Evolutionary conservation across 2,329 filamentous ascomycete species (phyloP), one percentile per base, ranked within the genome.

Genomic region (Neopestalotiopsis rosae): DNA sequence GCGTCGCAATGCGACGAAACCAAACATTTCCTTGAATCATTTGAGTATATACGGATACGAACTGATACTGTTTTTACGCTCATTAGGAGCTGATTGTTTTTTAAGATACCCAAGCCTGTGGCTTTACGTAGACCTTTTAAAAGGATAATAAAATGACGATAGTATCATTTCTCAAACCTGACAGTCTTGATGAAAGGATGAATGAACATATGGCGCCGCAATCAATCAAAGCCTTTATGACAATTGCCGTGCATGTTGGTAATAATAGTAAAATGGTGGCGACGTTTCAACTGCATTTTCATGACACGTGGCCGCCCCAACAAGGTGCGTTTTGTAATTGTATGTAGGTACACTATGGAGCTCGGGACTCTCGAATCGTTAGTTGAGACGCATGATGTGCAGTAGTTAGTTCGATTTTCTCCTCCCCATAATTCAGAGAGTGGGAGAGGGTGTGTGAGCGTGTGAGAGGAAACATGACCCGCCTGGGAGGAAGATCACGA

Each of bases 41-140:
- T 56, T n/a, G 17, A 34, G 57, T 59, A 10, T 30, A 32, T 34
- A 24, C n/a, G 17, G 13, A 59, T 12, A 28, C 24, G 57, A 30
- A 28, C 49, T 56, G 14, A n/a, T 24, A 56, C 14, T 59, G 30
- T 28, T 28, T 59, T 59, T 28, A 52, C 45, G 45, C 57, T 30
- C 57, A 59, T 28, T 30, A 34, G 57, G 30, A 30, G 57, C 57
- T 17, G 7, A 56, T 38, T 38, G 49, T 28, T 59, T 14, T 58
- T 59, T 59, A 20, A 59, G 57, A 59, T 59, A 59, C 57, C 57
- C 57, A 59, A 30, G 24, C 17, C 57, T 20, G 10, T 28, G 24
- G 57, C n/a, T 59, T 59, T 59, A 59, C 24, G 57, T 59, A 59
- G 49, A 56, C 34, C 34, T 38, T 52, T n/a, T 52, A 17, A 17